Conservation (phyloP, 2,329 filamentous ascomycete species). For the Cryphonectria nitschkei region DNA sequence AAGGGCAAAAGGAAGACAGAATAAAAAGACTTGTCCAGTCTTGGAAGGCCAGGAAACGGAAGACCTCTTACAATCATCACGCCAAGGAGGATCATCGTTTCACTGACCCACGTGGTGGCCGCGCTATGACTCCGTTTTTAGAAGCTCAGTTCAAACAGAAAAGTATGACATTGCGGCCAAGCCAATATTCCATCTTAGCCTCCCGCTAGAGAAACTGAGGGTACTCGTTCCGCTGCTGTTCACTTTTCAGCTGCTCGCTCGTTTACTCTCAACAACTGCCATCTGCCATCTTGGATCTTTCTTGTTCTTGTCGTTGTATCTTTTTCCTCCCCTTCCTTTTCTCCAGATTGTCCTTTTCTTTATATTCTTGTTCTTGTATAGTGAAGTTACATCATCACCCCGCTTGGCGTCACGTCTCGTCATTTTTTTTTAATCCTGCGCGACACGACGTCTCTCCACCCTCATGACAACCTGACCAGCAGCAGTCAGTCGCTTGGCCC, state of each 20-base stretch:
- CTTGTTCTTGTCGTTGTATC: not conserved
- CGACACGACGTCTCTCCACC: not conserved
- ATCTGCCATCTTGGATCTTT: not conserved
- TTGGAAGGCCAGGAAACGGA: not conserved
- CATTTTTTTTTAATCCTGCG: not conserved
- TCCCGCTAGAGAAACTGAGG: not conserved
- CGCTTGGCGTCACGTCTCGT: not conserved
- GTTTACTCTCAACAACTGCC: not conserved
- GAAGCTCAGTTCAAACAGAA: not conserved
- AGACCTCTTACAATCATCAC: not conserved
- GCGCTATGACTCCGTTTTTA: not conserved
- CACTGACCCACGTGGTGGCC: not conserved
- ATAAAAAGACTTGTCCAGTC: not conserved
- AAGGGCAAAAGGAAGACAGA: not conserved
- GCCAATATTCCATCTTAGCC: not conserved
- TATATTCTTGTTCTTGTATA: not conserved
- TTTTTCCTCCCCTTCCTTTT: not conserved
- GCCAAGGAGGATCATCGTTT: slow-evolving; percentile 4
- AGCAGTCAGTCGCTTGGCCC: not conserved
- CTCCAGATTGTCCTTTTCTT: not conserved
- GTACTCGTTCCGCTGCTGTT: not conserved
- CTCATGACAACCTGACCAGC: slow-evolving; percentile 11
- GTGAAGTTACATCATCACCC: not conserved
- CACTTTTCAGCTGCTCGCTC: not conserved
- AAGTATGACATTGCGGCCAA: not conserved